phyloP scores from a whole-genome alignment of 257 asterid species.

The Datura wrightii region DNA sequence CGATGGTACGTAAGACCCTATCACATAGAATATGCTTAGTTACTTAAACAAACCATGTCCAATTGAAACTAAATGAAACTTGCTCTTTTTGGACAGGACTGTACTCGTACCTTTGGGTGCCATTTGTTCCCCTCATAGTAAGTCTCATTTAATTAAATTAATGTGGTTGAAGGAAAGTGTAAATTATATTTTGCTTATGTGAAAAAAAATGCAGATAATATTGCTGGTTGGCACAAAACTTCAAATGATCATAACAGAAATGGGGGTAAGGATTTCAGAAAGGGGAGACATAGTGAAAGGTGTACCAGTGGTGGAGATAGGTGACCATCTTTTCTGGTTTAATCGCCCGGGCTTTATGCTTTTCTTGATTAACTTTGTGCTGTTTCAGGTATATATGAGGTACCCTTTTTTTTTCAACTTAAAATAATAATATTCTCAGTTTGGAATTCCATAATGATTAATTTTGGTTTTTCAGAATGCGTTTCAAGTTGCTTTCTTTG shows the following conservation, averaged over 20 bases:
- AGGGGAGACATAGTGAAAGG: slow-evolving; percentile 38
- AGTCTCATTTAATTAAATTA: not conserved
- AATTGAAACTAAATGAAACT: not conserved
- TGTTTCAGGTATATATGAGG: slow-evolving; percentile 28
- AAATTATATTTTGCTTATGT: not conserved
- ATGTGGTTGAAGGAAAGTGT: not conserved
- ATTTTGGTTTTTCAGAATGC: slow-evolving; percentile 33
- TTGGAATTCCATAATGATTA: not conserved
- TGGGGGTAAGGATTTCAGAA: slow-evolving; percentile 30
- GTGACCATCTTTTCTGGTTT: slow-evolving; percentile 38
- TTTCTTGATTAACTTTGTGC: slow-evolving; percentile 34
- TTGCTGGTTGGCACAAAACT: slow-evolving; percentile 33
- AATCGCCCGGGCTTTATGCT: slow-evolving; percentile 32
- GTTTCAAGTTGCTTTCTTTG: slow-evolving; percentile 37
- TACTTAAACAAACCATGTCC: not conserved
- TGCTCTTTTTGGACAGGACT: slow-evolving; percentile 28
- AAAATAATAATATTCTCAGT: too few species aligned
- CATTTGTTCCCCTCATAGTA: slow-evolving; percentile 36
- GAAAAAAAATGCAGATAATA: slow-evolving; percentile 7
- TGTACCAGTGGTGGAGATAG: slow-evolving; percentile 33
- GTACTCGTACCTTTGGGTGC: slow-evolving; percentile 35
- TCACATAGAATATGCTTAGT: not conserved
- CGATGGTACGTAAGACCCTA: slow-evolving; percentile 28
- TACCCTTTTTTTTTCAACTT: not conserved
- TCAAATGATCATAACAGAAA: slow-evolving; percentile 33